phyloP scores from a whole-genome alignment of 805 yeast species.

The Naumovozyma castellii region DNA sequence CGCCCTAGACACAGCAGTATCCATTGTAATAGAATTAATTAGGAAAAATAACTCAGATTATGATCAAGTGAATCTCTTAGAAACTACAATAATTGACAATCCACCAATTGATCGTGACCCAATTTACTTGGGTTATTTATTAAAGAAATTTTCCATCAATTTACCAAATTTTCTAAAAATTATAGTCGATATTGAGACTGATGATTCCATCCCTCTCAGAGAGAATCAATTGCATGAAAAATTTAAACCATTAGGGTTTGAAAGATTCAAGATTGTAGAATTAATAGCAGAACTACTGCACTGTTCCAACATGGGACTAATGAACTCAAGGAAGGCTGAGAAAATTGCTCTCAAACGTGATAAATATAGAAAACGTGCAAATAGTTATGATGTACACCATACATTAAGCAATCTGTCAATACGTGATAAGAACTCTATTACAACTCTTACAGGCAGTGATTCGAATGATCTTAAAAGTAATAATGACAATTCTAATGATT shows the following conservation, averaged over 20 bases:
- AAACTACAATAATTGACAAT: constrained; percentile 66
- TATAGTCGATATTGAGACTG: constrained; percentile 18
- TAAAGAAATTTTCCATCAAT: constrained; percentile 57
- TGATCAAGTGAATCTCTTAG: constrained; percentile 71
- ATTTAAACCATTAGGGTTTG: constrained; percentile 72
- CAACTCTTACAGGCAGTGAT: background rate
- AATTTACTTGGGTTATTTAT: constrained; percentile 78
- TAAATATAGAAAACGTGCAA: constrained; percentile 37
- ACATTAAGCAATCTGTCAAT: background rate
- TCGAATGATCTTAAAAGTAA: no score
- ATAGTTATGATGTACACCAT: background rate
- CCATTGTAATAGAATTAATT: constrained; percentile 84
- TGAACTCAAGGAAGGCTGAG: constrained; percentile 70
- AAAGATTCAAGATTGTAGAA: constrained; percentile 82
- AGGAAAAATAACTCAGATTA: constrained; percentile 92
- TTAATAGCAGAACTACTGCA: constrained; percentile 86
- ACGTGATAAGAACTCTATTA: background rate
- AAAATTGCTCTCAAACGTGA: constrained; percentile 60
- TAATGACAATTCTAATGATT: constrained; percentile 1
- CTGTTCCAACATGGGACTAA: constrained; percentile 88
- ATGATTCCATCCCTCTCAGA: constrained; percentile 25
- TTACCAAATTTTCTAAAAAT: constrained; percentile 28
- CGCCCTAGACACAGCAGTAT: constrained; percentile 83
- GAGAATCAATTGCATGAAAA: constrained; percentile 56
- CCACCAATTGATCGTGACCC: constrained; percentile 90